Conservation (phyloP, 2,329 filamentous ascomycete species). For the Paracamarosporium sp. region DNA sequence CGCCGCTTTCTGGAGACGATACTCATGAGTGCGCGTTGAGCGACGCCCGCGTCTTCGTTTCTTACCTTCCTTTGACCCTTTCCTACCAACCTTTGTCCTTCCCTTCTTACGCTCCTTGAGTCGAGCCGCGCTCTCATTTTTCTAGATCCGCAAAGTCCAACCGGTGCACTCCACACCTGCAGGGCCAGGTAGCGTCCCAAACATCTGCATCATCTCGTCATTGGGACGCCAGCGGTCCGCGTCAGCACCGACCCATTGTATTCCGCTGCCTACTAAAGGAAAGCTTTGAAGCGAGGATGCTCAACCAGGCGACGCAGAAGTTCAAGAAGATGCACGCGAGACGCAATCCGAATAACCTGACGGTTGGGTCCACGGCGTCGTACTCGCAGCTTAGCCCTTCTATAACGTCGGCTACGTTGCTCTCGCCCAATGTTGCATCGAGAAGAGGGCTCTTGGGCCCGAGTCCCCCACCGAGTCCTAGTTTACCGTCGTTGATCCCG, state of each 20-base stretch:
- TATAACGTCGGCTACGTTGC: conserved; percentile 43
- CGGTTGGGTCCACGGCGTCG: conserved; percentile 49
- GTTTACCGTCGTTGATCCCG: conserved; percentile 71
- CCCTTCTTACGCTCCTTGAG: conserved; percentile 28
- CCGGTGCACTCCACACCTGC: conserved; percentile 24
- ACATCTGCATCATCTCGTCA: conserved; percentile 1
- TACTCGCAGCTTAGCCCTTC: conserved; percentile 45
- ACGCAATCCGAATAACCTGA: conserved; percentile 53
- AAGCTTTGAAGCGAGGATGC: conserved; percentile 26
- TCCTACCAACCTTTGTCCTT: background rate
- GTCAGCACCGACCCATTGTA: conserved; percentile 18
- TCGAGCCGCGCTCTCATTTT: conserved; percentile 20
- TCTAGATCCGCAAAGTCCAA: conserved; percentile 4
- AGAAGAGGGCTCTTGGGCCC: conserved; percentile 68
- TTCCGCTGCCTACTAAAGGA: conserved; percentile 14
- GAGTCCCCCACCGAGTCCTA: conserved; percentile 73
- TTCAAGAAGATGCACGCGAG: conserved; percentile 53
- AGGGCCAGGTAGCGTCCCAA: conserved; percentile 28
- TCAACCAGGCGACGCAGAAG: conserved; percentile 44
- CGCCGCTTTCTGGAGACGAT: conserved; percentile 21
- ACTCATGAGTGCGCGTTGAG: conserved; percentile 10
- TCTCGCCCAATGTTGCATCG: conserved; percentile 43
- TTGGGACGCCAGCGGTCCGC: conserved; percentile 10
- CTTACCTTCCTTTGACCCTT: background rate
- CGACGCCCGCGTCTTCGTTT: background rate